These are phyloP conservation scores for Sabuloglossum arenarium DNA, from an alignment of 495 filamentous ascomycete genomes.

Conservation along the genomic window DNA sequence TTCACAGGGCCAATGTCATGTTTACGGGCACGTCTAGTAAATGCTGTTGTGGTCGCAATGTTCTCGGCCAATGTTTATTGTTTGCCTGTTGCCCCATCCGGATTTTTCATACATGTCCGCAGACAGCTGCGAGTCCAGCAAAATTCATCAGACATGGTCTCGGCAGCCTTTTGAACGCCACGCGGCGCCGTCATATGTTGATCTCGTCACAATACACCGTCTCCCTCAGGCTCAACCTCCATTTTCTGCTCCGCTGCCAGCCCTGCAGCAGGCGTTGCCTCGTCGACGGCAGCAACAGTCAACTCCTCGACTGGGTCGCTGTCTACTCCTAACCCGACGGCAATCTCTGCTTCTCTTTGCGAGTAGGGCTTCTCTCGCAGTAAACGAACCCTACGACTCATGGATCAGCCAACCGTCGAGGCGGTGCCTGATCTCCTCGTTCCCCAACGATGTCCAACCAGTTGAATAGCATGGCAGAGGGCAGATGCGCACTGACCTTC, in stretches of 20 bases:
- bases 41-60: no score
- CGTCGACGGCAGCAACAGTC: neutral
- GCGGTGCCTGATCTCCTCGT: neutral
- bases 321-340: constrained; percentile 45
- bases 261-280: neutral
- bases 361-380: constrained; percentile 66
- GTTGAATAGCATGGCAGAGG: neutral
- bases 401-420: neutral
- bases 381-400: constrained; percentile 36
- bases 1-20: no score
- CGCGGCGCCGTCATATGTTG: neutral
- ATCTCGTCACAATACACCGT: constrained; percentile 9
- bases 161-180: neutral
- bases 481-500: constrained; percentile 35
- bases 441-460: neutral
- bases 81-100: no score
- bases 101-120: no score
- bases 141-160: no score
- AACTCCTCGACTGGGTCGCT: constrained; percentile 23
- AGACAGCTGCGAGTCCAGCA: no score
- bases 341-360: constrained; percentile 69
- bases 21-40: no score
- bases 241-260: constrained; percentile 4
- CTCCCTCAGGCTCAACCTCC: constrained; percentile 10
- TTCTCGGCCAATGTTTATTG: no score